phyloP scores from a whole-genome alignment of 2,329 filamentous ascomycete species.

The Aspergillus thermomutatus region DNA sequence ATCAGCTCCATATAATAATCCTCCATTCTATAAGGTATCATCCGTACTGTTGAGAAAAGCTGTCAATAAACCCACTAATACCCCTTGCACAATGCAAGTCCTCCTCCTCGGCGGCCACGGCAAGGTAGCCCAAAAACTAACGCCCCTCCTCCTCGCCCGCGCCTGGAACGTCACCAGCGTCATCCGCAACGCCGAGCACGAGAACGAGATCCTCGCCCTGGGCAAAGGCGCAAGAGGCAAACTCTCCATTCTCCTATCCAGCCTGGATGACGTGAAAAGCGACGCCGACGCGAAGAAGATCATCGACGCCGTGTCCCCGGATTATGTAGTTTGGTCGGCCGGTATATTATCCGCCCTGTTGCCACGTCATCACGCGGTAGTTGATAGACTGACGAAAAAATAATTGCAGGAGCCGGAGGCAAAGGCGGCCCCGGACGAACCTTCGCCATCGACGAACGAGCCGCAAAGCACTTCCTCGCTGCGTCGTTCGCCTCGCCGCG shows the following conservation, averaged over 20 bases:
- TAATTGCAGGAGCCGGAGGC: slow-evolving; percentile 50
- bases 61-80: not conserved
- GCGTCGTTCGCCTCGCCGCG: slow-evolving; percentile 44
- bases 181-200: slow-evolving; percentile 70
- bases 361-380: not conserved
- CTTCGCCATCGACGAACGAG: slow-evolving; percentile 51
- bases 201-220: slow-evolving; percentile 60
- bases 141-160: slow-evolving; percentile 69
- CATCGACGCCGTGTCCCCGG: slow-evolving; percentile 45
- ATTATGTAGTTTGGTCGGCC: slow-evolving; percentile 48
- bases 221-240: slow-evolving; percentile 58
- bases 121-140: slow-evolving; percentile 71
- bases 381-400: not conserved
- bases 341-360: slow-evolving; percentile 27
- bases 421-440: slow-evolving; percentile 52
- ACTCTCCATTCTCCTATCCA: slow-evolving; percentile 66
- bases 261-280: slow-evolving; percentile 67
- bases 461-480: slow-evolving; percentile 53
- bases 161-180: slow-evolving; percentile 76
- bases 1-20: not conserved
- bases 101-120: slow-evolving; percentile 79
- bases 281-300: slow-evolving; percentile 61
- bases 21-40: too few relatives aligned
- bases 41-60: too few relatives aligned
- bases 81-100: slow-evolving; percentile 47